Percentiles rank a stretch among this genome's conserved stretches.
phyloP scores from a whole-genome alignment of 2,329 filamentous ascomycete species.

The Monilinia vaccinii-corymbosi region DNA sequence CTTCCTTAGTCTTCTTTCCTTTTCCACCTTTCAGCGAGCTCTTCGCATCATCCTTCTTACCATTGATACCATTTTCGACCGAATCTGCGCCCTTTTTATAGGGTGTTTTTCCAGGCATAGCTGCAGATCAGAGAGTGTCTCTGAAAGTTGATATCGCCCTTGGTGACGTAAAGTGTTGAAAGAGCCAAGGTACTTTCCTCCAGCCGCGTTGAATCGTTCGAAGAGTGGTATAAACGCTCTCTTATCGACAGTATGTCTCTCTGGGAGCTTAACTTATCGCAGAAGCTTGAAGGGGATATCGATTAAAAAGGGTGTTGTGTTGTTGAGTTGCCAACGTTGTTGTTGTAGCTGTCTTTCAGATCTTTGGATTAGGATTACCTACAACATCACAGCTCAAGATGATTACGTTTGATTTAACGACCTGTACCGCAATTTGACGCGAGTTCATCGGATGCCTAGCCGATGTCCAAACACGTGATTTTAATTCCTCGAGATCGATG shows the following conservation, averaged over 20 bases:
- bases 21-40: constrained; percentile 52
- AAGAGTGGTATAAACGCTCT: background rate
- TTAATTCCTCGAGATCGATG: too few species aligned
- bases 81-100: constrained; percentile 58
- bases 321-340: constrained; percentile 1
- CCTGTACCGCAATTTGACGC: constrained; percentile 3
- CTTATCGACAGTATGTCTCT: background rate
- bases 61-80: constrained; percentile 56
- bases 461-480: too few species aligned
- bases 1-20: constrained; percentile 59
- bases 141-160: constrained; percentile 22
- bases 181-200: background rate
- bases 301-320: background rate
- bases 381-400: constrained; percentile 9
- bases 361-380: constrained; percentile 9
- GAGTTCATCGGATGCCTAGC: constrained; percentile 11
- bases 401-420: constrained; percentile 3
- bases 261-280: background rate
- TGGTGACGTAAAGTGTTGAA: constrained; percentile 17
- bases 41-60: constrained; percentile 54
- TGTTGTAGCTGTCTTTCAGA: constrained; percentile 7
- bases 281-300: background rate
- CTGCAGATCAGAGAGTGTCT: constrained; percentile 14
- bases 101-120: constrained; percentile 65
- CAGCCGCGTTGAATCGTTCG: background rate